These are phyloP conservation scores for Epichloe sp. DNA, from an alignment of 2,329 filamentous ascomycete genomes.

Conservation along the genomic window DNA sequence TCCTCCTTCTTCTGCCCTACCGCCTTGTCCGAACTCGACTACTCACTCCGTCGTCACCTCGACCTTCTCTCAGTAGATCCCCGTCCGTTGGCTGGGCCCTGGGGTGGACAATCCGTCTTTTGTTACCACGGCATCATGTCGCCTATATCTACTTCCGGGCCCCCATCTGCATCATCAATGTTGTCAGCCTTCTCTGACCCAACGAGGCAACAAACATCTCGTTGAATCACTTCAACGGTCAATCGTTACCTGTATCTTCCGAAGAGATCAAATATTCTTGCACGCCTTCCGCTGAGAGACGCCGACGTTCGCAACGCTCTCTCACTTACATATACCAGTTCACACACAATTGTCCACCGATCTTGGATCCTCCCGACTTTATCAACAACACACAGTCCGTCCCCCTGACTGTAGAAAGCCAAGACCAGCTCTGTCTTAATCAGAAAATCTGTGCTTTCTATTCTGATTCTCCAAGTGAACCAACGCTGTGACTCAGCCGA, in stretches of 20 bases:
- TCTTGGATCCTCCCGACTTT: no score
- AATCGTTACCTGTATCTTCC: not conserved
- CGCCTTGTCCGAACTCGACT: slow-evolving; percentile 3
- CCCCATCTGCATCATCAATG: slow-evolving; percentile 5
- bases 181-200: not conserved
- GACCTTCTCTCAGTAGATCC: slow-evolving; percentile 6
- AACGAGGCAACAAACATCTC: not conserved
- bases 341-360: not conserved
- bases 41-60: not conserved
- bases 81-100: slow-evolving; percentile 6
- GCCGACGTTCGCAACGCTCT: not conserved
- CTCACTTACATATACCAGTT: not conserved
- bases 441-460: not conserved
- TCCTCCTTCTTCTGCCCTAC: slow-evolving; percentile 4
- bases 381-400: no score
- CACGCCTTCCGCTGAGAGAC: not conserved
- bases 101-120: not conserved
- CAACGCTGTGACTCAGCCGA: not conserved
- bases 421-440: not conserved
- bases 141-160: slow-evolving; percentile 9
- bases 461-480: not conserved
- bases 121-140: slow-evolving; percentile 1
- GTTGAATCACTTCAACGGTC: not conserved
- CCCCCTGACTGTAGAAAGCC: no score
- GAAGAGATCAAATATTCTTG: not conserved